These are phyloP conservation scores for Crepidotus variabilis DNA, from an alignment of 768 basidiomycete species.

Conservation along the genomic window DNA sequence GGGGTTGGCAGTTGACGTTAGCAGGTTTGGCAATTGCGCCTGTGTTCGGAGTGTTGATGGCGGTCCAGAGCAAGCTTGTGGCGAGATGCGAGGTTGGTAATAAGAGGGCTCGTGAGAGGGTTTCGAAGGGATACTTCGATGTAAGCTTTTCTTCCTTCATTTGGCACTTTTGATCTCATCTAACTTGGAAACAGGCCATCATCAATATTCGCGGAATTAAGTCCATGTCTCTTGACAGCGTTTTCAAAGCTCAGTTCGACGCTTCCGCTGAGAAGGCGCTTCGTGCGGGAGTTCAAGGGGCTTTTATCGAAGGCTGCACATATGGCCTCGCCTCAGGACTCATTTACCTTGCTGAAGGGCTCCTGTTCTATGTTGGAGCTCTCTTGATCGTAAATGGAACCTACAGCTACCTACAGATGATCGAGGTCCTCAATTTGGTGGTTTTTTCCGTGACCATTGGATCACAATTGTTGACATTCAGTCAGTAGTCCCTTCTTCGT, in stretches of 20 bases:
- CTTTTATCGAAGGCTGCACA: conserved; percentile 85
- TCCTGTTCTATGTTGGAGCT: conserved; percentile 89
- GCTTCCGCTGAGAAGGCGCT: conserved; percentile 57
- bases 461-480: conserved; percentile 84
- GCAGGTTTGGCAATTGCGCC: conserved; percentile 86
- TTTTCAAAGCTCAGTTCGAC: conserved; percentile 72
- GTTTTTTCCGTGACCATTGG: conserved; percentile 93
- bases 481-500: conserved; percentile 43
- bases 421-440: conserved; percentile 86
- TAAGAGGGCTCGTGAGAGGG: conserved; percentile 79
- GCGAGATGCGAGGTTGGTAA: conserved; percentile 72
- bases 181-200: conserved; percentile 32
- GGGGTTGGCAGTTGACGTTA: conserved; percentile 91
- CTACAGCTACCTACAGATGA: conserved; percentile 85
- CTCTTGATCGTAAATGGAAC: conserved; percentile 74
- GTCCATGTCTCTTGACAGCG: conserved; percentile 77
- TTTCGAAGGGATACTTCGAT: conserved; percentile 88
- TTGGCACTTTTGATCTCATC: background rate
- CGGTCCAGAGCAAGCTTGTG: conserved; percentile 65
- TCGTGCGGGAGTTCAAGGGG: conserved; percentile 66
- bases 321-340: conserved; percentile 77
- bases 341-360: conserved; percentile 85
- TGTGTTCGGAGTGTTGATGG: conserved; percentile 73
- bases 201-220: conserved; percentile 85
- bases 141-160: conserved; percentile 12